Conservation (phyloP, 2,329 filamentous ascomycete genomes). For the Alternaria postmessia region DNA sequence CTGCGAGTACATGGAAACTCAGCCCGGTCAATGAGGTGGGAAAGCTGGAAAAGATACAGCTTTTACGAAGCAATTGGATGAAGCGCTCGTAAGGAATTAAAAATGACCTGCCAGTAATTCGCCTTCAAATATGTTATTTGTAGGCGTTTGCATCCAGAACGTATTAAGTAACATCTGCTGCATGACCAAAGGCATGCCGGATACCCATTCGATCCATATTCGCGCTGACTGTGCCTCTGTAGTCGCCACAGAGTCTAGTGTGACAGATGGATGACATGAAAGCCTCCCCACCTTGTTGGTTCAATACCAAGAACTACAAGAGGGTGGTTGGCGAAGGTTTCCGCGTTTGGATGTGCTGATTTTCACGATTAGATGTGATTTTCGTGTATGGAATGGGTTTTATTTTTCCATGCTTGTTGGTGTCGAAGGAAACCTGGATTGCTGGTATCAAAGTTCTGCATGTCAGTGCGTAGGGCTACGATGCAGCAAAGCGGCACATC, state of each 20-base stretch:
- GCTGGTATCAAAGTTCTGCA: neutral
- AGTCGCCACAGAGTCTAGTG: neutral
- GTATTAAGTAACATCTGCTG: neutral
- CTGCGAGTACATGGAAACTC: too few relatives aligned
- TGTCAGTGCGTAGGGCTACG: neutral
- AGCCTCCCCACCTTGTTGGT: neutral
- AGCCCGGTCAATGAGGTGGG: too few relatives aligned
- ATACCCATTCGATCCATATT: neutral
- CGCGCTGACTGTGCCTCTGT: neutral
- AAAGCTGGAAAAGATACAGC: too few relatives aligned
- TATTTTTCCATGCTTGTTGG: neutral
- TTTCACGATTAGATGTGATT: neutral
- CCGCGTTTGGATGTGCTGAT: neutral
- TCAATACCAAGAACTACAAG: neutral
- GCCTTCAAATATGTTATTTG: neutral
- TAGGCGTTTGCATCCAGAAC: neutral
- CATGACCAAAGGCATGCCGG: neutral
- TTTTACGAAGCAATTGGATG: too few relatives aligned
- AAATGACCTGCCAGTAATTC: neutral
- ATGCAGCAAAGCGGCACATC: neutral
- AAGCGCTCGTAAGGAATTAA: neutral
- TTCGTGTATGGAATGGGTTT: neutral
- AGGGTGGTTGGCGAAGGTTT: neutral
- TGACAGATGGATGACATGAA: neutral
- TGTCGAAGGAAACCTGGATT: neutral